Base-by-base conservation (phyloP, 1,139 yeast species). In the Suhomyces atakaporum region DNA sequence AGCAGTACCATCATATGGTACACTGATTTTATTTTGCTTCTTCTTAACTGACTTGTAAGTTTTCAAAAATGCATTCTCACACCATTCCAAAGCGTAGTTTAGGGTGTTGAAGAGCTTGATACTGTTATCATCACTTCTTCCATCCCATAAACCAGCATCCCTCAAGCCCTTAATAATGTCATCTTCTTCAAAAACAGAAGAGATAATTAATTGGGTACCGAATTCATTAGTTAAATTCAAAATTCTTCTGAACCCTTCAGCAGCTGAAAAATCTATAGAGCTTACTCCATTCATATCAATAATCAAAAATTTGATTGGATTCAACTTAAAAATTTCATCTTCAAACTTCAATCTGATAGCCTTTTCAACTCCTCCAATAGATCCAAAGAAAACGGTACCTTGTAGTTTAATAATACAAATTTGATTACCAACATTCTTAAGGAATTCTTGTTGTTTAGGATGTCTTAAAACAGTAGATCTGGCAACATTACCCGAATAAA, bases 81-180 rank as follows among this genome's bases (percentile, higher is more conserved):
- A 88, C 96, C 96, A 90, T 60, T 92, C 97, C 35, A 92, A 70
- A 0, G 96, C 96, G 43, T 86, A 77, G 55, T 94, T 92, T 45
- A 92, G 71, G 39, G 87, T 84, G 40, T 77, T 75, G 55, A 85
- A 86, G 27, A 86, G 67, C 48, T 81, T 80, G 26, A 84, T 77
- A 16, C 71, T 60, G 27, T 63, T 60, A 9, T 56, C 64, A n/a
- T 36, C 51, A 40, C 24, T 58, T 58, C 46, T 66, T 12, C 67
- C 60, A 40, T 77, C 80, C 77, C 89, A 76, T 27, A 84, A 60
- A 0, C 92, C 92, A 9, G 87, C 87, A 45, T 83, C 88, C 44
- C 80, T 69, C 40, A 85, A 71, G 0, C 88, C 81, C 42, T 71
- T 65, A 35, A 81, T 75, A 21, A 83, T 81, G 22, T 75, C 74